Evolutionary conservation across 1,284 basidiomycete species (phyloP), one percentile per base, ranked within the genome.

Genomic region (Phylloboletellus chloephorus): DNA sequence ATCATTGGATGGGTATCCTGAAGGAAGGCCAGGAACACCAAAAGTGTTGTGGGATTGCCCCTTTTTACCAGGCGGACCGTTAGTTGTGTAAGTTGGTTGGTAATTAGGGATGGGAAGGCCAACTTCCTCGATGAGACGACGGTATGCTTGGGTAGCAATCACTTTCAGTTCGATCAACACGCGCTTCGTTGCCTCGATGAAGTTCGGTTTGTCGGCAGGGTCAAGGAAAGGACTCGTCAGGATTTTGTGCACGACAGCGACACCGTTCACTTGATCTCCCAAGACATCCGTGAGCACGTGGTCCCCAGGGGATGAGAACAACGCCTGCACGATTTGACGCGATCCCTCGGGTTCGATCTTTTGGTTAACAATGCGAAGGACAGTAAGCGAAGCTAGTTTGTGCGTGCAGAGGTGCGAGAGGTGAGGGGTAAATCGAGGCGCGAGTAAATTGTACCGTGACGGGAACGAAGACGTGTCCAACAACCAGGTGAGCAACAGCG

Each of bases 391-490:
- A 0, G 96, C 95, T 47, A 98, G 68, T 69, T 98, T 98, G 73
- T 99, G 96, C 1, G 94, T 97, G 69, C 94, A 97, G 43, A 98
- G 73, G 62, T 97, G 93, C 2, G 90, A 90, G 25, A 98, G 75
- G 62, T 98, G 94, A 28, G 96, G 92, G 0, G 90, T 90, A 62
- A 98, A 95, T 30, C 95, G 87, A 35, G 92, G 92, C 1, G 95
- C 92, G 30, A 98, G 73, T 36, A 98, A 71, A 39, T 86, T 82
- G 68, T 95, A 98, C 30, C 96, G 78, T 3, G 93, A 95, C 1
- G 90, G 86, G 66, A 99, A 86, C 49, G 80, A 81, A 30, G 92
- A 95, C 1, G 90, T 87, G 58, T 99, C 96, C 45, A 98, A 77
- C 21, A 99, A 74, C 96, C 96, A 98, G 3, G 94, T 98, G 37